phyloP scores from a whole-genome alignment of 106 monocot species.

The Phalaenopsis equestris region DNA sequence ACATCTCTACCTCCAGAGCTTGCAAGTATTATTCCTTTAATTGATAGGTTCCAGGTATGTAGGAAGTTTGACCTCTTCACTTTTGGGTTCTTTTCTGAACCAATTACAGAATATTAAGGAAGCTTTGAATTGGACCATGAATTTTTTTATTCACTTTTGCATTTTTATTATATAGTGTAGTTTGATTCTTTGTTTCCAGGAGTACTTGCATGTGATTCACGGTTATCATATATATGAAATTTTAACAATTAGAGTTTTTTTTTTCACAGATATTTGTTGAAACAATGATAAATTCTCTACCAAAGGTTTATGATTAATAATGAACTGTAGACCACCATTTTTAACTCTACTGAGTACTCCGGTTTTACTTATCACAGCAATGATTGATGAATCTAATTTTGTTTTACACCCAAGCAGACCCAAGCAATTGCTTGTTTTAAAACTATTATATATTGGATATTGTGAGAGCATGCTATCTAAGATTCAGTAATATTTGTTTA shows the following conservation, averaged over 20 bases:
- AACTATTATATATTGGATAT: background rate
- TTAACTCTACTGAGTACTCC: background rate
- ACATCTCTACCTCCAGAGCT: constrained; percentile 77
- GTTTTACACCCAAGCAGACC: background rate
- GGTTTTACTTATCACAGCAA: background rate
- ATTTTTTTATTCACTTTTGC: background rate
- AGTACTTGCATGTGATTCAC: background rate
- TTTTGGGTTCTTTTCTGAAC: background rate
- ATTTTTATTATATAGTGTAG: background rate
- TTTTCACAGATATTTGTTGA: background rate
- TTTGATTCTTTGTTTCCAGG: background rate
- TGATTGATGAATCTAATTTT: background rate
- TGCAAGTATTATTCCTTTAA: constrained; percentile 72
- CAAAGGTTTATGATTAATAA: background rate
- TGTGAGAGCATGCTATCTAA: background rate
- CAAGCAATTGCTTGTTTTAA: background rate
- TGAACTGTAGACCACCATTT: background rate
- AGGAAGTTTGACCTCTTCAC: constrained; percentile 10
- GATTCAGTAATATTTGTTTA: background rate
- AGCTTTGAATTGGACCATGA: background rate
- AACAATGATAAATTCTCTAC: background rate
- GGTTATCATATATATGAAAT: background rate
- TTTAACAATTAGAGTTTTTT: background rate
- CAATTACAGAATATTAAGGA: background rate
- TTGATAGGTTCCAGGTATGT: constrained; percentile 90